phyloP scores from a whole-genome alignment of 1,284 basidiomycete genomes.

The Exsudoporus floridanus region DNA sequence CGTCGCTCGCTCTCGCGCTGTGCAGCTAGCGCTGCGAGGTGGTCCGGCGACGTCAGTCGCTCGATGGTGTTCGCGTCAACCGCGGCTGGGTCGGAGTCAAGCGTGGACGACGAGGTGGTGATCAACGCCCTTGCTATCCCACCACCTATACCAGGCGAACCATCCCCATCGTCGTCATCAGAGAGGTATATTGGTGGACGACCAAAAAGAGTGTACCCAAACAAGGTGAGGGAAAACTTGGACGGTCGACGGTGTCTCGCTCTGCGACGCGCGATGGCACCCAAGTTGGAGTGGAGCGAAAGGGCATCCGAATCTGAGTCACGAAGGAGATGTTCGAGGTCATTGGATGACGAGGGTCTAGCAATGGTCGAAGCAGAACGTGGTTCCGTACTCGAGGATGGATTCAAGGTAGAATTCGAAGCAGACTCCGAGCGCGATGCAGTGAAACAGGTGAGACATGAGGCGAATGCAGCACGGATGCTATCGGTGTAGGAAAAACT shows the following conservation, averaged over 20 bases:
- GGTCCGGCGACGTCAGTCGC: constrained; percentile 41
- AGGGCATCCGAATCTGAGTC: constrained; percentile 54
- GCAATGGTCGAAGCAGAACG: constrained; percentile 26
- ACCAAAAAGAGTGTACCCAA: constrained; percentile 66
- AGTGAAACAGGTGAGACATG: constrained; percentile 60
- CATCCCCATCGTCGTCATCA: constrained; percentile 44
- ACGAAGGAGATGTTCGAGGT: constrained; percentile 58
- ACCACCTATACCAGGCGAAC: neutral
- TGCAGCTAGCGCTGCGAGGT: constrained; percentile 32
- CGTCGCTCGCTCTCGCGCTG: constrained; percentile 35
- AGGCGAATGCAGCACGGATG: constrained; percentile 52
- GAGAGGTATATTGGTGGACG: constrained; percentile 55
- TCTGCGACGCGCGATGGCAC: constrained; percentile 35
- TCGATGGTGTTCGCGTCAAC: constrained; percentile 56
- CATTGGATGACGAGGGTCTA: constrained; percentile 41
- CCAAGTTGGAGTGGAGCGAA: constrained; percentile 65
- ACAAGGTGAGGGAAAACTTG: constrained; percentile 54
- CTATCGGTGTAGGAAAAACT: constrained; percentile 63
- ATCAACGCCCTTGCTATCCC: constrained; percentile 16
- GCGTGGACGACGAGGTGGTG: constrained; percentile 49
- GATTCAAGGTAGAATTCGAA: constrained; percentile 20
- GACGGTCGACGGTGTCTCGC: constrained; percentile 36
- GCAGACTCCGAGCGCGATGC: constrained; percentile 19
- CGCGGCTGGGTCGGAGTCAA: constrained; percentile 67
- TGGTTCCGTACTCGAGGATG: constrained; percentile 25